These are phyloP conservation scores for Xylaria sp. DNA, from an alignment of 2,329 filamentous ascomycete genomes.

Conservation along the genomic window DNA sequence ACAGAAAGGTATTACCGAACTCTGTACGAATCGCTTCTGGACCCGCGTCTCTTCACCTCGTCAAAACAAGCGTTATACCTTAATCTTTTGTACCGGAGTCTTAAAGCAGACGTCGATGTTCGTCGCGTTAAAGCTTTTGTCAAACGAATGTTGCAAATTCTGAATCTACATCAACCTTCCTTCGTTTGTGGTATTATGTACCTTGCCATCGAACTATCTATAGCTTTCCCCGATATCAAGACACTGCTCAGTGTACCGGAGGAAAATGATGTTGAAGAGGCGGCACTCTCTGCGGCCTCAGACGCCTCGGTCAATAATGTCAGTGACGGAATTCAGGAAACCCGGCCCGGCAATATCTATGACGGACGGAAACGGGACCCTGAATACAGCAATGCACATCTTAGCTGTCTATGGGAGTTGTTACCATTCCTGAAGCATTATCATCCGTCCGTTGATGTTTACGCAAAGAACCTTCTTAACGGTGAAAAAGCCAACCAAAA, in stretches of 20 bases:
- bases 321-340: constrained; percentile 40
- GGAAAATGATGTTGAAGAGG: constrained; percentile 76
- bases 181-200: constrained; percentile 96
- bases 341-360: constrained; percentile 62
- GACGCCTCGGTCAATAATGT: constrained; percentile 44
- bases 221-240: constrained; percentile 81
- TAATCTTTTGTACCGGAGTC: constrained; percentile 86
- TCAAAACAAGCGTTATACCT: constrained; percentile 97
- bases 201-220: constrained; percentile 82
- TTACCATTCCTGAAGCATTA: constrained; percentile 85
- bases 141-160: constrained; percentile 88
- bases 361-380: constrained; percentile 93
- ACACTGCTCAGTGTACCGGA: constrained; percentile 84
- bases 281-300: constrained; percentile 64
- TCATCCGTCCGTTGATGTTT: constrained; percentile 91
- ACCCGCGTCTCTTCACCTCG: constrained; percentile 86
- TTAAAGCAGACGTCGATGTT: constrained; percentile 90
- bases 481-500: constrained; percentile 81
- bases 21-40: constrained; percentile 92
- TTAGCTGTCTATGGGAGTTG: constrained; percentile 92
- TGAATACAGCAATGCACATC: constrained; percentile 90
- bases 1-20: constrained; percentile 95
- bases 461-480: constrained; percentile 76
- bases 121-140: constrained; percentile 95
- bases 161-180: constrained; percentile 88